These are phyloP conservation scores for Hygrocybe punicea DNA, from an alignment of 768 basidiomycete species.

Conservation along the genomic window DNA sequence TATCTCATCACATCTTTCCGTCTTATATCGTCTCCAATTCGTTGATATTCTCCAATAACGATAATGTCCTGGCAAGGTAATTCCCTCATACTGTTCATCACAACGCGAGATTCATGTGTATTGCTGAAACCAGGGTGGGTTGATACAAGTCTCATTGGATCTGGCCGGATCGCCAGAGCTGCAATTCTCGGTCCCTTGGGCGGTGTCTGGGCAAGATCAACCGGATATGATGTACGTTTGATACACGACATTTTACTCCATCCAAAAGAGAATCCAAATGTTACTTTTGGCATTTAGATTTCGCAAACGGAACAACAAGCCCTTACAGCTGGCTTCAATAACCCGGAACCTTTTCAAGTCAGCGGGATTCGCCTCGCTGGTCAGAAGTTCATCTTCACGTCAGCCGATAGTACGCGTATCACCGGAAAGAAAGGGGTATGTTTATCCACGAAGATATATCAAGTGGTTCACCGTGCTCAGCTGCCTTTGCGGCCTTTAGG, in stretches of 20 bases:
- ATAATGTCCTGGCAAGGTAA: conserved; percentile 73
- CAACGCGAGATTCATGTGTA: conserved; percentile 1
- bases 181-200: conserved; percentile 73
- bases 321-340: conserved; percentile 46
- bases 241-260: background rate
- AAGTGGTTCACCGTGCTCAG: background rate
- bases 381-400: conserved; percentile 49
- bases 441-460: background rate
- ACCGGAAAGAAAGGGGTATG: background rate
- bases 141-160: conserved; percentile 74
- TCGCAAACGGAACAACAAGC: conserved; percentile 60
- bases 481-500: conserved; percentile 38
- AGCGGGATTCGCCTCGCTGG: conserved; percentile 63
- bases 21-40: too few relatives aligned
- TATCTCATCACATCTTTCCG: too few relatives aligned
- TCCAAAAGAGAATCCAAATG: background rate
- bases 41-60: background rate
- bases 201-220: conserved; percentile 70
- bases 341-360: conserved; percentile 42
- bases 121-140: conserved; percentile 60
- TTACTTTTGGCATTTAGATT: conserved; percentile 42
- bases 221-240: conserved; percentile 55
- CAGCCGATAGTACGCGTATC: background rate
- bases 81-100: background rate
- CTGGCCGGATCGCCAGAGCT: conserved; percentile 67